Evolutionary conservation across 2,329 filamentous ascomycete genomes (phyloP).

Genomic region (Penicillium sp.): DNA sequence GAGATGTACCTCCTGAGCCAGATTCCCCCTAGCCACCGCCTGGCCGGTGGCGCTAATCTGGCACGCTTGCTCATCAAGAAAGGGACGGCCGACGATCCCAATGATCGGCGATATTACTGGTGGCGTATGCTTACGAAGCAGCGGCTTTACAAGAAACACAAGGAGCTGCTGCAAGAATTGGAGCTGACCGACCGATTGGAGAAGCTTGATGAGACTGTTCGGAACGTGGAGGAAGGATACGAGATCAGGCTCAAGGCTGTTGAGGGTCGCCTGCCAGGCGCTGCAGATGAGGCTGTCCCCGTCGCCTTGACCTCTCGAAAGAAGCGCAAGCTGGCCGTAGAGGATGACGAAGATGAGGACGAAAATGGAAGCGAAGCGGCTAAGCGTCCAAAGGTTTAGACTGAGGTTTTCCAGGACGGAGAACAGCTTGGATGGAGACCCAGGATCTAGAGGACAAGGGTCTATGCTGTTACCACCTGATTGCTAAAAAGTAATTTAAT

Average conservation of each 20-base stretch:
- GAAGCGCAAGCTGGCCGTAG: conserved; percentile 27
- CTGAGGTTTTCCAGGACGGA: neutral
- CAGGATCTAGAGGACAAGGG: neutral
- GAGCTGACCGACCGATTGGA: conserved; percentile 58
- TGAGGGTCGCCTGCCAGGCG: conserved; percentile 21
- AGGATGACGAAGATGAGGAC: conserved; percentile 29
- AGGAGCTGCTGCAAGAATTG: conserved; percentile 60
- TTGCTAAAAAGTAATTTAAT: neutral
- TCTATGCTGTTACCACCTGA: neutral
- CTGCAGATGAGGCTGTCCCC: conserved; percentile 10
- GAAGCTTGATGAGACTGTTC: conserved; percentile 61
- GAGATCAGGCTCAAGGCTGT: conserved; percentile 51
- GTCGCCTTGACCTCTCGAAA: conserved; percentile 15
- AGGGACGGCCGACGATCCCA: conserved; percentile 50
- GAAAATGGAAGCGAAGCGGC: conserved; percentile 25
- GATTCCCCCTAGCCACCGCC: conserved; percentile 53
- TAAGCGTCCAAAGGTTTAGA: conserved; percentile 37
- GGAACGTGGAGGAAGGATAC: conserved; percentile 61
- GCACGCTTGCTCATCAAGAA: conserved; percentile 53
- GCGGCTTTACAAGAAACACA: conserved; percentile 61
- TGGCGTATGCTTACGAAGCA: conserved; percentile 66
- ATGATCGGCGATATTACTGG: conserved; percentile 64
- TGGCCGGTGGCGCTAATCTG: conserved; percentile 52
- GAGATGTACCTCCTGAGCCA: conserved; percentile 64
- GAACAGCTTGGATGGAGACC: neutral